phyloP scores from a whole-genome alignment of 306 rosid species.

The Rosa persica region DNA sequence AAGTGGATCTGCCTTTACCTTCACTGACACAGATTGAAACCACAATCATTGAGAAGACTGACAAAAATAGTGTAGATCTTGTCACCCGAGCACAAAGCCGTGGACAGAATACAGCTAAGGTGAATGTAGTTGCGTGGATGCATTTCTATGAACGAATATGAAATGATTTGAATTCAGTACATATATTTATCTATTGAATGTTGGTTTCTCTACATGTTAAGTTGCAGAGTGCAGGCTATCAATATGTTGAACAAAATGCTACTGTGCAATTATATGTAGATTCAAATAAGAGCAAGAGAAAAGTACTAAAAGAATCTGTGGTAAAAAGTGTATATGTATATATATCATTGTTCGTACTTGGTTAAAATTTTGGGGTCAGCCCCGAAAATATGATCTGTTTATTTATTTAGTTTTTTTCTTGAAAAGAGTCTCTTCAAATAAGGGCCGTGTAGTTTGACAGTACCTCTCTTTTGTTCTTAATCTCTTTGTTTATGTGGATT shows the following conservation, averaged over 20 bases:
- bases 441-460: neutral
- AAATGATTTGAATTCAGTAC: neutral
- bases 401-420: neutral
- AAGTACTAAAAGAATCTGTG: neutral
- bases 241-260: neutral
- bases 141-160: neutral
- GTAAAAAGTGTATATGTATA: neutral
- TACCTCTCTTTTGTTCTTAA: neutral
- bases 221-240: slow-evolving; percentile 10
- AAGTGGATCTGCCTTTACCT: slow-evolving; percentile 6
- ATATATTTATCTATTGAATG: neutral
- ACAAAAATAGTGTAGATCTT: neutral
- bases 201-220: slow-evolving; percentile 1
- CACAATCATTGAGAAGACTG: neutral
- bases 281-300: neutral
- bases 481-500: neutral
- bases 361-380: neutral
- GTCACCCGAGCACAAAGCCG: slow-evolving; percentile 13
- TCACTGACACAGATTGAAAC: slow-evolving; percentile 1
- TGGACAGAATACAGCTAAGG: slow-evolving; percentile 14
- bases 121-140: neutral
- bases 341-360: neutral
- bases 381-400: neutral
- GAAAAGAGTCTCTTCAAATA: neutral
- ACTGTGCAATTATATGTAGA: neutral